These are phyloP conservation scores for Fraxinus pennsylvanica DNA, from an alignment of 257 asterid species.

Conservation along the genomic window DNA sequence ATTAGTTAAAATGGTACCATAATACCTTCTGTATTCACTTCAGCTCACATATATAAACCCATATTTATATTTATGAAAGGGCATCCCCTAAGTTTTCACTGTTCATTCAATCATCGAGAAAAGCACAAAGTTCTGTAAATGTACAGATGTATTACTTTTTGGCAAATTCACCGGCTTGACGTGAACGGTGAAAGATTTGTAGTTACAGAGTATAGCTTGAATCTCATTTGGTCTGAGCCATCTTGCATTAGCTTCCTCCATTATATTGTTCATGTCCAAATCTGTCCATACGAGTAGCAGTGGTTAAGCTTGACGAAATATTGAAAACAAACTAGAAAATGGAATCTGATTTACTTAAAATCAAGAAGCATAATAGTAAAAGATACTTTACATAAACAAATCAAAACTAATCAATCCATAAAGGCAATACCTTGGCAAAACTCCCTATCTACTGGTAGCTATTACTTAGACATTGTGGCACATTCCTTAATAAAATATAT, in stretches of 20 bases:
- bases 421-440: slow-evolving; percentile 9
- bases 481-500: background rate
- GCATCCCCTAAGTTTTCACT: background rate
- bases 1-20: slow-evolving; percentile 24
- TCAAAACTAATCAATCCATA: slow-evolving; percentile 9
- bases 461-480: background rate
- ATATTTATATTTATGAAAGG: background rate
- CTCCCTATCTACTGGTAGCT: background rate
- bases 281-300: slow-evolving; percentile 50
- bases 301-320: slow-evolving; percentile 15
- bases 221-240: slow-evolving; percentile 98
- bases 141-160: slow-evolving; percentile 53
- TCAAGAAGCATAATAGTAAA: slow-evolving; percentile 10
- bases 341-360: background rate
- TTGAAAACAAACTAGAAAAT: slow-evolving; percentile 7
- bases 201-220: slow-evolving; percentile 82
- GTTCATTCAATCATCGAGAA: slow-evolving; percentile 15
- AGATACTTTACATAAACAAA: slow-evolving; percentile 4
- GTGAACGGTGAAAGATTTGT: slow-evolving; percentile 60
- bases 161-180: slow-evolving; percentile 92
- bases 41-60: slow-evolving; percentile 10
- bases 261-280: slow-evolving; percentile 63
- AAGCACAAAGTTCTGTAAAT: slow-evolving; percentile 17
- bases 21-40: slow-evolving; percentile 16
- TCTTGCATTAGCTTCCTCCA: slow-evolving; percentile 80